These are phyloP conservation scores for Penicillium canescens DNA, from an alignment of 495 filamentous ascomycete genomes.

Conservation along the genomic window DNA sequence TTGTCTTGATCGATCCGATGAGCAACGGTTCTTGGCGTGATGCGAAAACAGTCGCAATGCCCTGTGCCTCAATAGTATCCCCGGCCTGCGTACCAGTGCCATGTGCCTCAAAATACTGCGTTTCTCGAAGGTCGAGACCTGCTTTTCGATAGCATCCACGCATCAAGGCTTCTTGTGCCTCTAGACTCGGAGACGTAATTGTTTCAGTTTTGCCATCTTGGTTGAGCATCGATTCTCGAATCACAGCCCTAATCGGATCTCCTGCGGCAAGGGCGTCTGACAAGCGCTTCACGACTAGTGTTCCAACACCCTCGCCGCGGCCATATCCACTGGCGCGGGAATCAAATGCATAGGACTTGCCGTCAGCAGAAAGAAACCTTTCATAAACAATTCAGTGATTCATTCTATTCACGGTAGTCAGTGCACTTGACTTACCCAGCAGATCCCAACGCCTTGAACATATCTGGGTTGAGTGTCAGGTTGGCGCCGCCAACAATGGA, in stretches of 20 bases:
- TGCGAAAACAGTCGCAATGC: too few species aligned
- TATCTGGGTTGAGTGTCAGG: conserved; percentile 18
- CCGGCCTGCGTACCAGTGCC: conserved; percentile 55
- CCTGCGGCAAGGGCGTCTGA: neutral
- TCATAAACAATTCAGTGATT: too few species aligned
- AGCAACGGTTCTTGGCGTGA: too few species aligned
- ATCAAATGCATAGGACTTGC: neutral
- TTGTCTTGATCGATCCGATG: conserved; percentile 12
- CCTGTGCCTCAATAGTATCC: conserved; percentile 33
- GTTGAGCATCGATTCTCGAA: too few species aligned
- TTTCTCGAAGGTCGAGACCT: neutral
- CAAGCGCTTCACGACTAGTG: conserved; percentile 5
- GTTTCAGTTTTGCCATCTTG: too few species aligned
- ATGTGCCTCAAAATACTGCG: conserved; percentile 21
- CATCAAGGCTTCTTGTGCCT: too few species aligned
- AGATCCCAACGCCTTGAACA: conserved; percentile 6
- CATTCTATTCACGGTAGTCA: too few species aligned
- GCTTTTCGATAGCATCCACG: too few species aligned
- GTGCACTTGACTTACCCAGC: too few species aligned
- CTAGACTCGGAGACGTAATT: too few species aligned
- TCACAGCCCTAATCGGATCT: too few species aligned
- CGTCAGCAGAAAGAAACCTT: neutral
- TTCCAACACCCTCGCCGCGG: conserved; percentile 48
- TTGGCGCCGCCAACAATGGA: conserved; percentile 29
- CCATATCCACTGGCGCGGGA: conserved; percentile 35